phyloP scores from a whole-genome alignment of 2,329 filamentous ascomycete species.

The Aspergillus latus region DNA sequence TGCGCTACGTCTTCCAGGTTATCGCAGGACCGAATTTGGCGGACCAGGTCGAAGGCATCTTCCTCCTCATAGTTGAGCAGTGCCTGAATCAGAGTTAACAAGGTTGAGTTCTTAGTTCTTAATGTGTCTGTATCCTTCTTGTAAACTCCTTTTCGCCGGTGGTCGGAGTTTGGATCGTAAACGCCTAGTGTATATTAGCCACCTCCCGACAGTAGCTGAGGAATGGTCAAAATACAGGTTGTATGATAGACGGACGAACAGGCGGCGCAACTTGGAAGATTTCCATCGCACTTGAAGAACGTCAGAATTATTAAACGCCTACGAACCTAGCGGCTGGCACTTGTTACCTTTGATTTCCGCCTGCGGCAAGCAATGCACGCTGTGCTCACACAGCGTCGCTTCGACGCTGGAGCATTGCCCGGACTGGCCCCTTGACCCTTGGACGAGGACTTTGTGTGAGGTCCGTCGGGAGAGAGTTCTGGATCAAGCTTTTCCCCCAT shows the following conservation, averaged over 20 bases:
- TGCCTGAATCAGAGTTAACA: conserved; percentile 90
- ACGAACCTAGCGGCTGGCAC: background rate
- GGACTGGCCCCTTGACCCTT: conserved; percentile 33
- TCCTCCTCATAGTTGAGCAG: conserved; percentile 90
- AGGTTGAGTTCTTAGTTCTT: conserved; percentile 80
- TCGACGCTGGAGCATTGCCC: conserved; percentile 43
- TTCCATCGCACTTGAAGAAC: conserved; percentile 74
- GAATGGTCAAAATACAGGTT: conserved; percentile 27
- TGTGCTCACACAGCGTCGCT: conserved; percentile 79
- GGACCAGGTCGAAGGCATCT: conserved; percentile 77
- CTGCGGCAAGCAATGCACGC: conserved; percentile 78
- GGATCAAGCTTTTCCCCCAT: conserved; percentile 21
- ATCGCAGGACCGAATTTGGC: conserved; percentile 83
- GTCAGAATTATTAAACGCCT: background rate
- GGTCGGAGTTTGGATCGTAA: conserved; percentile 95
- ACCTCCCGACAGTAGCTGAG: background rate
- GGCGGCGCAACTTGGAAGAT: conserved; percentile 87
- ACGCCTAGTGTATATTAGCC: conserved; percentile 61
- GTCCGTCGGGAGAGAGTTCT: conserved; percentile 16
- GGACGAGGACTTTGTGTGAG: conserved; percentile 19
- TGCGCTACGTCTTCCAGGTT: conserved; percentile 65
- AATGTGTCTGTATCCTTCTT: conserved; percentile 87
- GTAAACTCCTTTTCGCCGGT: conserved; percentile 94
- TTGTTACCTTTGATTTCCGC: conserved; percentile 68
- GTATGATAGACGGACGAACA: conserved; percentile 83